A percentile compares a stretch with the other conserved stretches of the same genome.
Evolutionary conservation across 2,329 filamentous ascomycete species (phyloP).

Genomic region (Botryotinia calthae): DNA sequence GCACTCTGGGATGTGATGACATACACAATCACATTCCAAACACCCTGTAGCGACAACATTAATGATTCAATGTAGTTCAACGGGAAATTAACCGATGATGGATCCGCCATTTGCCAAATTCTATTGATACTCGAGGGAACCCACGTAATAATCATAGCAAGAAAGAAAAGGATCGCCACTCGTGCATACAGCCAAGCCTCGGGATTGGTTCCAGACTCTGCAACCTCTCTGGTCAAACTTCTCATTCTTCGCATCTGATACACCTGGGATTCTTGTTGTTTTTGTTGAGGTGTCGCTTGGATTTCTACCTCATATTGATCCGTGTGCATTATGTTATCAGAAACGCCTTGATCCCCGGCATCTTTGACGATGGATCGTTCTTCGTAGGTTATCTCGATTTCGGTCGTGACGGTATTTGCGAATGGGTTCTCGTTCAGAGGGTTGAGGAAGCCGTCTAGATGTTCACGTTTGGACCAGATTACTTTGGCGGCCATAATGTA

Average conservation of each 20-base stretch:
- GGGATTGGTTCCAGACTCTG: conserved; percentile 40
- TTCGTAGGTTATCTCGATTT: conserved; percentile 50
- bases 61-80: conserved; percentile 22
- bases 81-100: conserved; percentile 4
- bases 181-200: conserved; percentile 64
- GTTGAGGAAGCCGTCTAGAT: conserved; percentile 54
- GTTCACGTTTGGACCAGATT: conserved; percentile 61
- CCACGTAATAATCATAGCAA: conserved; percentile 67
- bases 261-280: not conserved
- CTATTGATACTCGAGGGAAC: conserved; percentile 33
- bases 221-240: conserved; percentile 16
- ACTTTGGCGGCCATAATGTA: conserved; percentile 62
- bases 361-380: conserved; percentile 22
- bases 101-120: conserved; percentile 20
- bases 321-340: conserved; percentile 17
- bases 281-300: conserved; percentile 24
- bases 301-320: conserved; percentile 4
- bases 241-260: conserved; percentile 12
- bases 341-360: conserved; percentile 24
- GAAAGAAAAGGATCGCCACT: conserved; percentile 66
- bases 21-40: conserved; percentile 80
- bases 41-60: conserved; percentile 57
- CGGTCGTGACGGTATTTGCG: conserved; percentile 20
- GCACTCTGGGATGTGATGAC: conserved; percentile 60
- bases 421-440: conserved; percentile 48